Base-by-base conservation (phyloP, 345 rosid genomes). In the Eucalyptus shirleyi region DNA sequence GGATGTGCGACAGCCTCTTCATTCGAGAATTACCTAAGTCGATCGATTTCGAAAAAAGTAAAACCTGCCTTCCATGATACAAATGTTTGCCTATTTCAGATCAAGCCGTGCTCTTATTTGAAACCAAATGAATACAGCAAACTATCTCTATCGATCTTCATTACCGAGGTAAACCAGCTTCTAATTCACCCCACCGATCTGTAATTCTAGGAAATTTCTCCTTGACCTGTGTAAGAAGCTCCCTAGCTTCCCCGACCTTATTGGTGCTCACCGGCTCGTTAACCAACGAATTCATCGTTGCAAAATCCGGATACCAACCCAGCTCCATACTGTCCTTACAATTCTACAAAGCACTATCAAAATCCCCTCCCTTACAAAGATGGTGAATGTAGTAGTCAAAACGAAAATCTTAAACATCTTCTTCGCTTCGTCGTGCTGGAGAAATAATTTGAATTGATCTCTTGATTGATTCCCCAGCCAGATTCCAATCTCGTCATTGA, bases 141-240 rank as follows among this genome's bases (percentile, higher is more conserved):
- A 45, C 80, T 77, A 21, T 16, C 19, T 30, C 50, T 19, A 53
- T 53, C 59, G 26, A 87, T 47, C 49, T 88, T 81, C 90, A 50
- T 94, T 92, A 94, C 77, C 88, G 94, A 6, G 96, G 93, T 92
- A 98, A 94, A 42, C 88, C 93, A 4, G 98, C 96, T 93, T 96
- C 98, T 8, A 98, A 89, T 90, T 96, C 99, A 87, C 92, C 92
- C 99, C 99, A 98, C 92, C 91, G n/a, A 87, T 93, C 93, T 9
- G 67, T 90, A 30, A 91, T 95, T 90, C 90, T 94, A 2, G 93
- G 12, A 89, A 98, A 94, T 91, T 88, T 94, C 92, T 92, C 92
- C 93, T 96, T 97, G 69, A 98, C 91, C 40, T 90, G 89, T 88
- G 86, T 90, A 53, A 95, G 88, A 34, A 96, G 94, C 88, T 91